These are phyloP conservation scores for Chamaecrista fasciculata DNA, from an alignment of 306 rosid genomes.

Conservation along the genomic window DNA sequence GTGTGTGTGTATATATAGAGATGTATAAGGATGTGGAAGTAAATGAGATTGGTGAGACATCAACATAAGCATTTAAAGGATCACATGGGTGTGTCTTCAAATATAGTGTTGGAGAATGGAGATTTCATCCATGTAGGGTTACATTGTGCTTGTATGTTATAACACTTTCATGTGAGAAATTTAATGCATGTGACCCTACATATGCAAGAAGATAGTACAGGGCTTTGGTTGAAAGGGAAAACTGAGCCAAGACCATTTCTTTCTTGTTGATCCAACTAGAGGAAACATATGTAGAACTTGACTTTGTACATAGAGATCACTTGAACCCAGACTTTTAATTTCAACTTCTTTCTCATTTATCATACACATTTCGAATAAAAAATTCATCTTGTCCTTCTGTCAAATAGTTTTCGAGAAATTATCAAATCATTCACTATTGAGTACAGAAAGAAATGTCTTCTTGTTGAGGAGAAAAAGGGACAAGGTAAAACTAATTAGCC, in stretches of 20 bases:
- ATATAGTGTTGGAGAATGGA: not conserved
- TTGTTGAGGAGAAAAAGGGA: no score
- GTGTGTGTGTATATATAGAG: not conserved
- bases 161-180: not conserved
- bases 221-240: not conserved
- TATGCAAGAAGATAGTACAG: not conserved
- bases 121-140: not conserved
- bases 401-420: no score
- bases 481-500: no score
- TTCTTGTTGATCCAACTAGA: not conserved
- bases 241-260: not conserved
- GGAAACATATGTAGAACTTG: not conserved
- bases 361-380: no score
- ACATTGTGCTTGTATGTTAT: not conserved
- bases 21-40: not conserved
- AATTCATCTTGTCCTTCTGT: no score
- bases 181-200: not conserved
- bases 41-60: not conserved
- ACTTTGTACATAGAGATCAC: no score
- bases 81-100: slow-evolving; percentile 4
- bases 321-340: no score
- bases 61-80: not conserved
- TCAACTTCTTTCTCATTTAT: no score
- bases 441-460: no score
- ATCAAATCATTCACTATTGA: no score